These are phyloP conservation scores for Fusarium beomiforme DNA, from an alignment of 2,329 filamentous ascomycete genomes.

Conservation along the genomic window DNA sequence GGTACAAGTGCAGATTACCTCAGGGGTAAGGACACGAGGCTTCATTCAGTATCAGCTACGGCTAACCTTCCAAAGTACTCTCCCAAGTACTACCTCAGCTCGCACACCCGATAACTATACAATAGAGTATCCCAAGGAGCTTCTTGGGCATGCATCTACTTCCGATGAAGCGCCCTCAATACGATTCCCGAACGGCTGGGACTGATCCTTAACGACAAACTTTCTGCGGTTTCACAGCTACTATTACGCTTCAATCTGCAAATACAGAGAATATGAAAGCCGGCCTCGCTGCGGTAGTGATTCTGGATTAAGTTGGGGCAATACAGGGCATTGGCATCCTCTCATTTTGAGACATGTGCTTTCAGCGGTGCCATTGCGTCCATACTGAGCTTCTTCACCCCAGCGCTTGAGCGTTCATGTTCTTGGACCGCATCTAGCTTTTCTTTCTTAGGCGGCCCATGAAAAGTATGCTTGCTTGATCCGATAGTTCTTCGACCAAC, in stretches of 20 bases:
- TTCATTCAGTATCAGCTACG: too few species aligned
- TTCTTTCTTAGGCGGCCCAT: too few species aligned
- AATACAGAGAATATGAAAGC: neutral
- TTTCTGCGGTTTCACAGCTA: neutral
- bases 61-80: neutral
- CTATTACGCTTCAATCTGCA: neutral
- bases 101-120: neutral
- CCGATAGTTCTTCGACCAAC: slow-evolving; percentile 4
- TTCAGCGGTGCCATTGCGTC: neutral
- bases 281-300: rapidly evolving
- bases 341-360: neutral
- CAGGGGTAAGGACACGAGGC: neutral
- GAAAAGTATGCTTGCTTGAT: slow-evolving; percentile 18
- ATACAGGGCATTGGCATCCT: neutral
- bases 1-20: neutral
- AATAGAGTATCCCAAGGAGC: too few species aligned
- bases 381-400: neutral
- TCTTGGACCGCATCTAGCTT: neutral
- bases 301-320: neutral
- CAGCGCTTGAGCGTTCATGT: neutral
- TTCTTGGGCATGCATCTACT: neutral
- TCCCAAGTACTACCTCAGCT: too few species aligned
- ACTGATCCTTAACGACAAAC: neutral
- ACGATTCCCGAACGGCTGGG: too few species aligned
- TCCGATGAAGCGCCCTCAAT: neutral